Conservation (phyloP, 1,284 basidiomycete genomes). For the Sparassis latifolia region DNA sequence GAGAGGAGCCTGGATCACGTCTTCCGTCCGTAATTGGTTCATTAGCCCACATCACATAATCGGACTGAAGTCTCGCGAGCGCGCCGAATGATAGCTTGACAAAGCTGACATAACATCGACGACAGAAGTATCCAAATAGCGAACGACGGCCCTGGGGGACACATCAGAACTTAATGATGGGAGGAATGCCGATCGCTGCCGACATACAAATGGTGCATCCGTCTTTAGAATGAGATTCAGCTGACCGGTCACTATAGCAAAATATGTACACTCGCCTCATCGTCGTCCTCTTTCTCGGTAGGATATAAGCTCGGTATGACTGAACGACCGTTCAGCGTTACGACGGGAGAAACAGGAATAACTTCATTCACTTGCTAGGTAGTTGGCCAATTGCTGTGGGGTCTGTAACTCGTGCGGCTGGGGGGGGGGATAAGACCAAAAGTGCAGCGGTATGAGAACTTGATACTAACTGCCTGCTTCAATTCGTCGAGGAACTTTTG, state of each 20-base stretch:
- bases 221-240: neutral
- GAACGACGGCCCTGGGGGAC: constrained; percentile 59
- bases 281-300: constrained; percentile 16
- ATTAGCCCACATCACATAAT: constrained; percentile 58
- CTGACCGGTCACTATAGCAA: neutral
- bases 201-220: neutral
- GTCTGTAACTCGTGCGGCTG: constrained; percentile 28
- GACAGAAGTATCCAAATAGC: constrained; percentile 71
- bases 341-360: neutral
- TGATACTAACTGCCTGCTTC: constrained; percentile 35
- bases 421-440: neutral
- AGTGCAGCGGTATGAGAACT: constrained; percentile 14
- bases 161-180: neutral
- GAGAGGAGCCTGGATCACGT: neutral
- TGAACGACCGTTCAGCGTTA: neutral
- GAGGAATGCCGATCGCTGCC: neutral
- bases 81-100: constrained; percentile 69
- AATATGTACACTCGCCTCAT: constrained; percentile 14
- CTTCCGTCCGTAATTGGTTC: too few relatives aligned
- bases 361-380: constrained; percentile 45
- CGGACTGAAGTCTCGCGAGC: constrained; percentile 50
- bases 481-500: constrained; percentile 29
- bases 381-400: constrained; percentile 53
- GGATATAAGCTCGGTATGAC: constrained; percentile 11
- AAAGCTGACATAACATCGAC: constrained; percentile 67